phyloP scores from a whole-genome alignment of 441 rosid genomes.

The Populus hybrid region DNA sequence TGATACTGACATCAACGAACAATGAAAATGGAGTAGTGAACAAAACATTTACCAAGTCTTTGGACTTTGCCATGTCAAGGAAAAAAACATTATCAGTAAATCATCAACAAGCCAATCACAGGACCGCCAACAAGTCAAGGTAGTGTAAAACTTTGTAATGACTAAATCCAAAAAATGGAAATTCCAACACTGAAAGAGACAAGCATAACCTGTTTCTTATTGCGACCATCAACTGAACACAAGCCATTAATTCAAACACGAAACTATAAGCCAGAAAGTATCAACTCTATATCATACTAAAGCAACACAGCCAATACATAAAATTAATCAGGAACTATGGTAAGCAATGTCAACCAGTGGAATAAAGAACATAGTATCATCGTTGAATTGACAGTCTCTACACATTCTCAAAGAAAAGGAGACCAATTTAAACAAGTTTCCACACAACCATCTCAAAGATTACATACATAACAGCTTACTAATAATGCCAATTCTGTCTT shows the following conservation, averaged over 20 bases:
- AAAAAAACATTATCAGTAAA: too few relatives aligned
- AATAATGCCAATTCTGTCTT: constrained; percentile 3
- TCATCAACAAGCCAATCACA: neutral
- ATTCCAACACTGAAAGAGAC: neutral
- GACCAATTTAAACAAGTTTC: neutral
- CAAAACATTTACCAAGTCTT: too few relatives aligned
- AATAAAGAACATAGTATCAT: neutral
- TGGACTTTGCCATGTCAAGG: too few relatives aligned
- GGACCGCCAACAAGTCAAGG: neutral
- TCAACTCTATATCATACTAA: neutral
- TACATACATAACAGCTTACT: constrained; percentile 20
- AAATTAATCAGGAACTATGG: neutral
- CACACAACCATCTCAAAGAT: too few relatives aligned
- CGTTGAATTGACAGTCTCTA: neutral
- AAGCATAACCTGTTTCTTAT: neutral
- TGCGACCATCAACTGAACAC: neutral
- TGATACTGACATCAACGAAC: too few relatives aligned
- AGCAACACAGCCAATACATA: neutral
- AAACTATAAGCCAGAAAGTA: neutral
- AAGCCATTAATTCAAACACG: neutral
- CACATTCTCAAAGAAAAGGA: neutral
- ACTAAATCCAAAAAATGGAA: neutral
- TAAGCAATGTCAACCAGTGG: neutral
- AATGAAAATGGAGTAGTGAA: too few relatives aligned
- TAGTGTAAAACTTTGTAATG: neutral